Conservation (phyloP, 2,329 filamentous ascomycete genomes). For the Exophiala dermatitidis region DNA sequence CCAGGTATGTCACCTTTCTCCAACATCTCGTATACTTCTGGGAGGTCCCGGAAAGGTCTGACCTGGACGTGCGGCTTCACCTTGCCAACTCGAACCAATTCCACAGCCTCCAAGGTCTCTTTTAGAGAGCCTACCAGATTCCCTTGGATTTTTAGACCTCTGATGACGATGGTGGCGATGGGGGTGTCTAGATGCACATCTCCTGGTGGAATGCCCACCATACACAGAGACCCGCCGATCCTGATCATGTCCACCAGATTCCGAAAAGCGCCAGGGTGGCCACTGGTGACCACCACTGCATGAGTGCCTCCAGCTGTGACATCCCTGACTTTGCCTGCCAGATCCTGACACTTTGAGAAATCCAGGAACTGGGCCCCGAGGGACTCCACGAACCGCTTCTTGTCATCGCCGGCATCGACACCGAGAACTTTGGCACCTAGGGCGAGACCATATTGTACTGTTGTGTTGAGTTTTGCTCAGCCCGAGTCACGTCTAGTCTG, state of each 20-base stretch:
- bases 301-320: slow-evolving; percentile 34
- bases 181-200: slow-evolving; percentile 36
- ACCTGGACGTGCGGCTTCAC: slow-evolving; percentile 40
- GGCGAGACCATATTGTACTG: slow-evolving; percentile 41
- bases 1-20: slow-evolving; percentile 41
- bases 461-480: background rate
- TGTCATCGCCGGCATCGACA: slow-evolving; percentile 36
- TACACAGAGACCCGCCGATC: slow-evolving; percentile 39
- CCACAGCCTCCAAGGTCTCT: slow-evolving; percentile 43
- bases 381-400: slow-evolving; percentile 35
- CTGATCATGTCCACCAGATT: slow-evolving; percentile 38
- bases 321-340: slow-evolving; percentile 31
- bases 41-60: slow-evolving; percentile 38
- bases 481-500: background rate
- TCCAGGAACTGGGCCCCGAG: slow-evolving; percentile 41
- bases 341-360: slow-evolving; percentile 32
- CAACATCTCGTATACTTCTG: slow-evolving; percentile 40
- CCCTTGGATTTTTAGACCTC: slow-evolving; percentile 38
- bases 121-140: slow-evolving; percentile 42
- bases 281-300: slow-evolving; percentile 39
- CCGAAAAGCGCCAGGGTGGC: slow-evolving; percentile 36
- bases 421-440: slow-evolving; percentile 39
- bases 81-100: slow-evolving; percentile 37
- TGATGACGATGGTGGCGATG: slow-evolving; percentile 42
- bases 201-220: slow-evolving; percentile 40